Percentiles rank a stretch among this genome's conserved stretches.
Conservation (phyloP, 2,329 filamentous ascomycete genomes). For the Cladosporium sphaerospermum region DNA sequence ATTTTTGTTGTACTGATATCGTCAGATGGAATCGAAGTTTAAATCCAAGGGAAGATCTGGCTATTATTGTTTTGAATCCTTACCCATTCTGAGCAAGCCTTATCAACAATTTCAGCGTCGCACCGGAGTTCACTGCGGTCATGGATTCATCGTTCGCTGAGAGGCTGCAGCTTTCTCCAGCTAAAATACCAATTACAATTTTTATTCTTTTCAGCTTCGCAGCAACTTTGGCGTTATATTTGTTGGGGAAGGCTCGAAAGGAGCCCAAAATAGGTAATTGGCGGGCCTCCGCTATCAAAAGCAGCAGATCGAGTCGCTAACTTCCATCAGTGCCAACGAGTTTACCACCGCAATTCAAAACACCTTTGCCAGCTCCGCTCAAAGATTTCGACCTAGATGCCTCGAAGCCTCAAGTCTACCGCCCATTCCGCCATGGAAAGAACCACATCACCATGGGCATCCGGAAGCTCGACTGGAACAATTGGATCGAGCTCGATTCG, state of each 20-base stretch:
- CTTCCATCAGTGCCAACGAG: neutral
- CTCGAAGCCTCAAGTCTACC: slow-evolving; percentile 3
- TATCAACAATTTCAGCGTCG: too few species aligned
- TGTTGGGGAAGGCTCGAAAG: neutral
- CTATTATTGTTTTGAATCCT: too few species aligned
- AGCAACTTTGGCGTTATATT: neutral
- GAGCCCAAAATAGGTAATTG: too few species aligned
- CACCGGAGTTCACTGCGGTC: too few species aligned
- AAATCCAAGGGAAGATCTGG: too few species aligned
- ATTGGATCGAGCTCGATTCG: slow-evolving; percentile 7
- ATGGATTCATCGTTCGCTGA: neutral
- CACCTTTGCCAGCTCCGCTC: slow-evolving; percentile 1
- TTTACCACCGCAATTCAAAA: slow-evolving; percentile 1
- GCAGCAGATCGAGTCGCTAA: neutral
- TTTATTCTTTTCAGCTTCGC: neutral
- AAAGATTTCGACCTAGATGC: slow-evolving; percentile 8
- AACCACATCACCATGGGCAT: slow-evolving; percentile 8
- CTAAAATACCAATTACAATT: neutral
- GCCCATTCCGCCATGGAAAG: slow-evolving; percentile 6
- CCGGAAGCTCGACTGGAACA: slow-evolving; percentile 5
- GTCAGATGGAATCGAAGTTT: too few species aligned
- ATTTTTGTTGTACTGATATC: too few species aligned
- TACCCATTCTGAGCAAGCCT: too few species aligned
- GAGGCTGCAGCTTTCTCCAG: neutral
- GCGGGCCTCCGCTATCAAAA: neutral